These are phyloP conservation scores for Colletotrichum viniferum DNA, from an alignment of 2,329 filamentous ascomycete species.

Conservation along the genomic window DNA sequence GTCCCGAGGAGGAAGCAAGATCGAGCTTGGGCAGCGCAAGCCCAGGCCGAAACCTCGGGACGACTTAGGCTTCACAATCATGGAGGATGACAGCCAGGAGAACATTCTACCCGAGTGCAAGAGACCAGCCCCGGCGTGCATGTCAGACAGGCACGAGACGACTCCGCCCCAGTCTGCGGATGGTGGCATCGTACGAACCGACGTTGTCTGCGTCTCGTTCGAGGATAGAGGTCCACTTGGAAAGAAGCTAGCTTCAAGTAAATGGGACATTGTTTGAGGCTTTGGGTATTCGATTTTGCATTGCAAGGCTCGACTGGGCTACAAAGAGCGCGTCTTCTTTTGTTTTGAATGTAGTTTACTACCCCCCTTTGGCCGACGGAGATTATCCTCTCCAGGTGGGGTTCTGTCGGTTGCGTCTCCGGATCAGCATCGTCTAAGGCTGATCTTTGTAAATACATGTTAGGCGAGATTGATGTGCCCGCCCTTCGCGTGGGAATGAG, in stretches of 20 bases:
- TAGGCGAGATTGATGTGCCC: background rate
- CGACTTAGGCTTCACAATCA: constrained; percentile 19
- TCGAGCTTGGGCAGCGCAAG: constrained; percentile 18
- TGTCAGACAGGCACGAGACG: background rate
- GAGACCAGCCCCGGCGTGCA: background rate
- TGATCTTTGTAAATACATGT: background rate
- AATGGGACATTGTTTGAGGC: background rate
- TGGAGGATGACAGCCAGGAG: constrained; percentile 21
- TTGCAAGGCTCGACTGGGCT: background rate
- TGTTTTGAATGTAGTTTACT: background rate
- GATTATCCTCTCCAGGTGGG: background rate
- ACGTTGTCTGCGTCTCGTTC: constrained; percentile 16
- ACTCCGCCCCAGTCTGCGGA: background rate
- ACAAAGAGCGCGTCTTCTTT: background rate
- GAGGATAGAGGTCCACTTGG: background rate
- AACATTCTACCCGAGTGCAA: background rate
- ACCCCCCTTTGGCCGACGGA: background rate
- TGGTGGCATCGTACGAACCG: constrained; percentile 1
- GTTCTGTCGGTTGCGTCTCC: background rate
- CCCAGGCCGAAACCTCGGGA: constrained; percentile 7
- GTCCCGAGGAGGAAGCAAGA: background rate
- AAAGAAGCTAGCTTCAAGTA: background rate
- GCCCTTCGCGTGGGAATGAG: accelerated
- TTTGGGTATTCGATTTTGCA: background rate
- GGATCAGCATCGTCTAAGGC: background rate